Percentiles rank a stretch among this genome's conserved stretches.
These are phyloP conservation scores for Selenicereus undatus DNA, from an alignment of 148 eudicot genomes.

Conservation along the genomic window DNA sequence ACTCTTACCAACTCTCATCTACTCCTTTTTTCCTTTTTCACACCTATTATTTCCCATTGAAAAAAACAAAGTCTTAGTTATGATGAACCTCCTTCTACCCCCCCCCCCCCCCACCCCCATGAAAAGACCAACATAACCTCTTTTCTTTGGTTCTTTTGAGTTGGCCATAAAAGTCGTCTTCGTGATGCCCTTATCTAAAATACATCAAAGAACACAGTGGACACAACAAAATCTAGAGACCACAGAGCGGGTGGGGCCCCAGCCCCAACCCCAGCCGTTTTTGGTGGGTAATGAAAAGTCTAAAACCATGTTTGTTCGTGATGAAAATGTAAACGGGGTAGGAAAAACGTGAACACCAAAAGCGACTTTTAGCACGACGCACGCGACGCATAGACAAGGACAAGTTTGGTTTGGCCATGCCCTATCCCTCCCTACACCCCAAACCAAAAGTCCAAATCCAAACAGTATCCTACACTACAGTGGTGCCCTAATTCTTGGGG, in stretches of 20 bases:
- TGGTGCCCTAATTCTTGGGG: constrained; percentile 6
- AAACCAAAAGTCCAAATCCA: constrained; percentile 25
- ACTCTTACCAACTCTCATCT: too few species aligned
- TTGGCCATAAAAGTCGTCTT: too few species aligned
- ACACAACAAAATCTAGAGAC: background rate
- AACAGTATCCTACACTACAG: constrained; percentile 9
- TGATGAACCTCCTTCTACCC: too few species aligned
- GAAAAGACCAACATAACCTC: too few species aligned
- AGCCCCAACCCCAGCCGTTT: background rate
- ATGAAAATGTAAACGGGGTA: background rate
- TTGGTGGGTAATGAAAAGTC: background rate
- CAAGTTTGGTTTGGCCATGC: constrained; percentile 12
- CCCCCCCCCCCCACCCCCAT: too few species aligned
- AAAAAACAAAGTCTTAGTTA: too few species aligned
- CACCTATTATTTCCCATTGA: too few species aligned
- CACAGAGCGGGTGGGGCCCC: background rate
- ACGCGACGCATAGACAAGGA: constrained; percentile 19
- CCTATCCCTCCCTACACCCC: background rate
- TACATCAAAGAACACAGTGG: background rate
- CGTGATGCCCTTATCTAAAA: background rate
- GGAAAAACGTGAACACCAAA: background rate
- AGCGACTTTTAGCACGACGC: constrained; percentile 14
- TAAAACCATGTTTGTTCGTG: constrained; percentile 11
- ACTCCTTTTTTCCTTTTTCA: too few species aligned
- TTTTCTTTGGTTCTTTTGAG: too few species aligned